These are phyloP conservation scores for Ustanciosporium gigantosporum DNA, from an alignment of 1,284 basidiomycete genomes.

Conservation along the genomic window DNA sequence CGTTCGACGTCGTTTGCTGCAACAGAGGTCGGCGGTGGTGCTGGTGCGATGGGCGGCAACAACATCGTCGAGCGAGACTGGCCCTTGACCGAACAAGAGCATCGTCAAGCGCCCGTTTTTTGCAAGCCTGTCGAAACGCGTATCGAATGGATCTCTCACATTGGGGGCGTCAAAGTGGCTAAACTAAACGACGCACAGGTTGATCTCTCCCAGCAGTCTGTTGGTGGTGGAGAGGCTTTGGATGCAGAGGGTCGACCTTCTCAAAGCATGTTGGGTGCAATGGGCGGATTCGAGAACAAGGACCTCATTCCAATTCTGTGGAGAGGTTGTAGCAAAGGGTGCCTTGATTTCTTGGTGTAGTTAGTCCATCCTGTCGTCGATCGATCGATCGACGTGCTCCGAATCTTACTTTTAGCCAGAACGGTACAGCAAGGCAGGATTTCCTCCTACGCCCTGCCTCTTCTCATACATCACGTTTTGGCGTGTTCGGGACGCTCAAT, in stretches of 20 bases:
- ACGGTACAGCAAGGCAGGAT: no score
- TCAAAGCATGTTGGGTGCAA: constrained; percentile 20
- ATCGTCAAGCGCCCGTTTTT: constrained; percentile 44
- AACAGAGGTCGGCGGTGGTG: background rate
- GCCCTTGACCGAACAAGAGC: constrained; percentile 30
- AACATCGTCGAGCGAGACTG: constrained; percentile 37
- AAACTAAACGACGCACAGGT: constrained; percentile 27
- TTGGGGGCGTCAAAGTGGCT: constrained; percentile 50
- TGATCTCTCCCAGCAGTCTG: constrained; percentile 4
- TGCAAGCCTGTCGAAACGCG: constrained; percentile 35
- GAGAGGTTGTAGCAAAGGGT: constrained; percentile 37
- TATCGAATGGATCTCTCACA: constrained; percentile 57
- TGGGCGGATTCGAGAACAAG: constrained; percentile 27
- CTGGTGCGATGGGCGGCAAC: no score
- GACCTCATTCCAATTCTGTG: constrained; percentile 39
- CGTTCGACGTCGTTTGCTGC: constrained; percentile 10
- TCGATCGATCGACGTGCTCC: no score
- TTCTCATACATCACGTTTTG: no score
- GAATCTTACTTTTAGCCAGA: no score
- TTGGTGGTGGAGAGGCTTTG: background rate
- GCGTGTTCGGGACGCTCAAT: no score
- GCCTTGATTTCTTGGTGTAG: constrained; percentile 39
- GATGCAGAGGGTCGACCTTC: background rate
- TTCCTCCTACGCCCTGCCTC: no score
- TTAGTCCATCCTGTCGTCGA: no score